Evolutionary conservation across 306 rosid species (phyloP), one percentile per base, ranked within the genome.

Genomic region (Macrotyloma uniflorum): DNA sequence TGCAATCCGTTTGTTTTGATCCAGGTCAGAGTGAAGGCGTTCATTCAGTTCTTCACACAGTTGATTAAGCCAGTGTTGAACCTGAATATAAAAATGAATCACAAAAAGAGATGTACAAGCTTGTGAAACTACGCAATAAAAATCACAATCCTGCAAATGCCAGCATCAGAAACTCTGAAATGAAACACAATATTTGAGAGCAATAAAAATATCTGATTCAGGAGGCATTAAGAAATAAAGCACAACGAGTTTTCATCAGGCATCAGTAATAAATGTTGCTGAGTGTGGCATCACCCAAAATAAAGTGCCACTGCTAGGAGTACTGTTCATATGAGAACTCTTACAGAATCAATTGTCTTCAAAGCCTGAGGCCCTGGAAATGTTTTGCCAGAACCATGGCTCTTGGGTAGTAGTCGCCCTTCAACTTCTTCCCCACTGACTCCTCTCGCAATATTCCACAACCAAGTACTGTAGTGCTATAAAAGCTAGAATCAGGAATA

Each of bases 381-480:
- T 72, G 95, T 89, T 86, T 94, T 94, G 86, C 98, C 97, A 78
- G 98, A 92, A 72, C 98, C 98, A 86, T 92, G 98, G 82, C 98
- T 94, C 82, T 94, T 94, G 66, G 98, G 89, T 81, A 94, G 97
- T 80, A 92, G 91, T 79, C 97, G 87, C 59, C 86, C 92, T 83
- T 94, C 87, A 83, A 94, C 98, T 89, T 90, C 97, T 78, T 94
- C 98, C 69, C 97, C 97, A 16, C 76, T 88, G 70, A 88, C 82
- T 81, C 98, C 98, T 84, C 98, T 86, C 10, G 98, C 92, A 88
- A 89, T 89, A 84, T 92, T 92, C 97, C 98, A 94, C 87, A 94
- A 85, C 98, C 98, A 94, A 81, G 93, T 86, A 67, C 98, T 94
- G 89, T 75, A 83, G 66, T 46, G 66, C 86, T 84, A 83, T 62